Conservation (phyloP, 2,329 filamentous ascomycete genomes). For the Penicillium sp. region DNA sequence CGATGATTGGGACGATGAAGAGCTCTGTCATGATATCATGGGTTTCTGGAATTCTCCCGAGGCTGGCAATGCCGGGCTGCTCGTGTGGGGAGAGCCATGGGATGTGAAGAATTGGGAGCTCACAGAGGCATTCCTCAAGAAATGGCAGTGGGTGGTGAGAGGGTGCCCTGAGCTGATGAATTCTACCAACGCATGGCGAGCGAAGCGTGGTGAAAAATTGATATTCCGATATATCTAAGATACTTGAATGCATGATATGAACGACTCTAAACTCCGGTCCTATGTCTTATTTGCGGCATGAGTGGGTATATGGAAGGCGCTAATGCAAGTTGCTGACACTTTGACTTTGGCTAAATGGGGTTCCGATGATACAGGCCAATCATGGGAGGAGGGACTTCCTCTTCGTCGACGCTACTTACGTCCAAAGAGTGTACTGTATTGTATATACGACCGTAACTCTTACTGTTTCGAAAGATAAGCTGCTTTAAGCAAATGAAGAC, state of each 20-base stretch:
- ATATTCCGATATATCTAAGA: slow-evolving; percentile 27
- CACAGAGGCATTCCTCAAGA: slow-evolving; percentile 45
- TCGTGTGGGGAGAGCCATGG: slow-evolving; percentile 53
- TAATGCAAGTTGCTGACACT: slow-evolving; percentile 15
- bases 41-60: slow-evolving; percentile 29
- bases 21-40: slow-evolving; percentile 41
- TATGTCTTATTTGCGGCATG: neutral
- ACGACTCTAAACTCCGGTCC: neutral
- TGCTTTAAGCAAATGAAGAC: neutral
- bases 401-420: neutral
- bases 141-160: slow-evolving; percentile 41
- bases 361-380: neutral
- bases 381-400: neutral
- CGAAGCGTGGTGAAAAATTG: slow-evolving; percentile 24
- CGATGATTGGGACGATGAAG: slow-evolving; percentile 33
- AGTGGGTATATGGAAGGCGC: neutral
- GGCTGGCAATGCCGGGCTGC: slow-evolving; percentile 31
- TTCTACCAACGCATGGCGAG: slow-evolving; percentile 28
- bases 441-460: neutral
- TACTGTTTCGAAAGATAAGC: neutral
- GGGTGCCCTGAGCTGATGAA: slow-evolving; percentile 26
- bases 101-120: slow-evolving; percentile 50
- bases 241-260: neutral
- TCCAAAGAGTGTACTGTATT: neutral
- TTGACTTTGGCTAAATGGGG: neutral